Percentiles rank a stretch among this genome's conserved stretches.
Evolutionary conservation across 129 eudicot genomes (phyloP).

Genomic region (Pulicaria dysenterica): DNA sequence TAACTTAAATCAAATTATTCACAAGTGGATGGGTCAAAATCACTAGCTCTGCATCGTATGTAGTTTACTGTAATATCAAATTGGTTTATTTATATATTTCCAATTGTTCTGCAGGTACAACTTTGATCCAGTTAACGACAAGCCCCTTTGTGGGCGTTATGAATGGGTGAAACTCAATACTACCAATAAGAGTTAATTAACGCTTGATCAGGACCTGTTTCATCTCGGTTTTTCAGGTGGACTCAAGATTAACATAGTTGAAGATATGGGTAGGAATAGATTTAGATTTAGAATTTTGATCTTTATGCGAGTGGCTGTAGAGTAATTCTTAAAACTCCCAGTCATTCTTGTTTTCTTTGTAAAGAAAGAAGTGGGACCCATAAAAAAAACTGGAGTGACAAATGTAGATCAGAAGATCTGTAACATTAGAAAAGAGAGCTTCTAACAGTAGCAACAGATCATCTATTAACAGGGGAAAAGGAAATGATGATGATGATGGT

Average conservation of each 20-base stretch:
- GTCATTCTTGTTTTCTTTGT: conserved; percentile 46
- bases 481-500: conserved; percentile 29
- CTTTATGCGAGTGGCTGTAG: conserved; percentile 36
- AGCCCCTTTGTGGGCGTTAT: conserved; percentile 59
- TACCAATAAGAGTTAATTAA: conserved; percentile 18
- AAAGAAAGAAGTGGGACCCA: conserved; percentile 44
- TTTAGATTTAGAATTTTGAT: conserved; percentile 28
- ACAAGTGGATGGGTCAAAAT: background rate
- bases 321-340: conserved; percentile 35
- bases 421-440: conserved; percentile 41
- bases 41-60: background rate
- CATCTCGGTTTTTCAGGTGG: conserved; percentile 18
- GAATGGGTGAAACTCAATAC: conserved; percentile 58
- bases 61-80: background rate
- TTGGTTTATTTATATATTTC: background rate
- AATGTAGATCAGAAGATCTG: conserved; percentile 57
- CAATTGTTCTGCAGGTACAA: conserved; percentile 51
- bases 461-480: conserved; percentile 28
- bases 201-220: conserved; percentile 14
- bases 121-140: conserved; percentile 61
- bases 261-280: conserved; percentile 36
- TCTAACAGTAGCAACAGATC: conserved; percentile 52
- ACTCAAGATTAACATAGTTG: conserved; percentile 28
- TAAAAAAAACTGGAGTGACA: conserved; percentile 19
- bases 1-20: background rate